Conservation (phyloP, 2,329 filamentous ascomycete genomes). For the Paecilomyces sp. region DNA sequence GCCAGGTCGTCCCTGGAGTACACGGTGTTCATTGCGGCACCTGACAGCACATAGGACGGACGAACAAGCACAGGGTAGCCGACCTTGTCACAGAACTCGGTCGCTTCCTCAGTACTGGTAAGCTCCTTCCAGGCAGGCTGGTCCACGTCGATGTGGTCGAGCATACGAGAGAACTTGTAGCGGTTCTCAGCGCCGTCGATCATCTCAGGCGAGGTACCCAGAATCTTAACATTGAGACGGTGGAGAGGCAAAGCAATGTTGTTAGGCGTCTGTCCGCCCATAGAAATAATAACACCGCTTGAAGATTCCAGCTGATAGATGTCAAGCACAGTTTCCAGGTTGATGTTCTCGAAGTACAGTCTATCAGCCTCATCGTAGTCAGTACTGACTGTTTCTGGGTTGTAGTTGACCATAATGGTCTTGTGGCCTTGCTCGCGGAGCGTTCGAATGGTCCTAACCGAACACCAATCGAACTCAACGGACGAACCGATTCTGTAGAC, state of each 20-base stretch:
- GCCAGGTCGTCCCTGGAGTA: conserved; percentile 92
- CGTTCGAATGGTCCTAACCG: conserved; percentile 86
- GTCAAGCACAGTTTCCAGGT: conserved; percentile 80
- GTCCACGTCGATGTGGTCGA: conserved; percentile 89
- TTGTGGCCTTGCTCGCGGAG: conserved; percentile 78
- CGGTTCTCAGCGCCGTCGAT: conserved; percentile 96
- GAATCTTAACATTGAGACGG: conserved; percentile 81
- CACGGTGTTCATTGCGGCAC: conserved; percentile 98
- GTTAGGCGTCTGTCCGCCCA: conserved; percentile 97
- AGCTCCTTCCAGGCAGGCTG: conserved; percentile 98
- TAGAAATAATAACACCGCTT: conserved; percentile 80
- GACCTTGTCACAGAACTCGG: conserved; percentile 78
- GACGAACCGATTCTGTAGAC: conserved; percentile 97
- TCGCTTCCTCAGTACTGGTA: conserved; percentile 87
- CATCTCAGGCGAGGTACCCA: conserved; percentile 97
- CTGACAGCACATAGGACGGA: conserved; percentile 93
- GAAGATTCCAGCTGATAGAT: conserved; percentile 85
- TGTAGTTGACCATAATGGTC: conserved; percentile 94
- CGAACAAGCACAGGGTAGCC: conserved; percentile 90
- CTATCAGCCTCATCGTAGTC: conserved; percentile 94
- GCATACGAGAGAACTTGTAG: conserved; percentile 98
- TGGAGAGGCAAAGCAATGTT: conserved; percentile 90
- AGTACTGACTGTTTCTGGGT: conserved; percentile 81
- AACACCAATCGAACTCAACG: conserved; percentile 99
- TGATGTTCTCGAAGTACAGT: conserved; percentile 95